Evolutionary conservation across 1,284 basidiomycete species (phyloP).

Genomic region (Ustilago sp.): DNA sequence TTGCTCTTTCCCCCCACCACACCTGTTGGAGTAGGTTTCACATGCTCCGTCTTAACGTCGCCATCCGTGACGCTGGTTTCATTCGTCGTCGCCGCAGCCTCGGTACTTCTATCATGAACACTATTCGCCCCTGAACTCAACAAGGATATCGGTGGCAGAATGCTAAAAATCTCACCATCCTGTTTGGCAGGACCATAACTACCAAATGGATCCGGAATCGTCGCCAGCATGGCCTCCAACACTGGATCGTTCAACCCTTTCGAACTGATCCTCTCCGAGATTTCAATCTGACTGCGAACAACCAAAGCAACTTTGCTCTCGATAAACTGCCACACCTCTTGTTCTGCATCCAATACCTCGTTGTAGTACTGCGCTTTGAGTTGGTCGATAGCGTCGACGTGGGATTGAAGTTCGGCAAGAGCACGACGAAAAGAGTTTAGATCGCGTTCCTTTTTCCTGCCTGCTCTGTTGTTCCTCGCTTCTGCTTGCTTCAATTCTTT

Average conservation of each 20-base stretch:
- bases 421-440: slow-evolving; percentile 62
- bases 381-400: slow-evolving; percentile 87
- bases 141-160: slow-evolving; percentile 70
- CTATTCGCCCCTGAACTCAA: slow-evolving; percentile 48
- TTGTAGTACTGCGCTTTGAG: slow-evolving; percentile 82
- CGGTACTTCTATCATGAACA: slow-evolving; percentile 39
- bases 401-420: slow-evolving; percentile 78
- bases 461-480: slow-evolving; percentile 81
- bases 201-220: slow-evolving; percentile 91
- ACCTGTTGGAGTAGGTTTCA: neutral
- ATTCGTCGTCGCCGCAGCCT: slow-evolving; percentile 27
- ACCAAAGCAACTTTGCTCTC: slow-evolving; percentile 72
- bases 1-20: slow-evolving; percentile 7
- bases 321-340: slow-evolving; percentile 90
- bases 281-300: slow-evolving; percentile 62
- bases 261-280: slow-evolving; percentile 79
- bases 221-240: slow-evolving; percentile 88
- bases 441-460: slow-evolving; percentile 77
- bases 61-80: slow-evolving; percentile 36
- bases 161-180: slow-evolving; percentile 91
- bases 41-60: slow-evolving; percentile 14
- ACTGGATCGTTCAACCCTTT: slow-evolving; percentile 88
- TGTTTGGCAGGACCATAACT: slow-evolving; percentile 87
- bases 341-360: slow-evolving; percentile 90
- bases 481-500: slow-evolving; percentile 89